Evolutionary conservation across 768 basidiomycete species (phyloP).

Genomic region (Lactarius hengduanensis): DNA sequence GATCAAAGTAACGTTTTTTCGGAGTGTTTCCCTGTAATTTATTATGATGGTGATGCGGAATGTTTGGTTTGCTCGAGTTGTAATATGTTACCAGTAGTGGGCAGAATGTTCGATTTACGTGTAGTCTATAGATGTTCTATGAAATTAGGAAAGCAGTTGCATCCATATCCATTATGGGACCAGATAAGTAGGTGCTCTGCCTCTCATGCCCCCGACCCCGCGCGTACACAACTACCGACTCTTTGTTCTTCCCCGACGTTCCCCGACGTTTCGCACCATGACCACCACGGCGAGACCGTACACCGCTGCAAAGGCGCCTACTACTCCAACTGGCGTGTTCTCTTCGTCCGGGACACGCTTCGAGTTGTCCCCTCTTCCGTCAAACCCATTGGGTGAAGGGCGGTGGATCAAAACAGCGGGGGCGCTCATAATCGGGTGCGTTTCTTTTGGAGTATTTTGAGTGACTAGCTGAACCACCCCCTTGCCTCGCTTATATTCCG

Average conservation of each 20-base stretch:
- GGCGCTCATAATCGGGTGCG: slow-evolving; percentile 73
- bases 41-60: slow-evolving; percentile 16
- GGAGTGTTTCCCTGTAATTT: slow-evolving; percentile 7
- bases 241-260: slow-evolving; percentile 8
- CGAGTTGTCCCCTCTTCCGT: slow-evolving; percentile 54
- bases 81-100: background rate
- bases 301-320: background rate
- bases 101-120: slow-evolving; percentile 7
- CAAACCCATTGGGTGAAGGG: slow-evolving; percentile 68
- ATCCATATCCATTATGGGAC: background rate
- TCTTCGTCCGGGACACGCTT: slow-evolving; percentile 36
- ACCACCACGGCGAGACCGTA: slow-evolving; percentile 1
- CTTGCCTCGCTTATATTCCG: background rate
- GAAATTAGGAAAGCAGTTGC: background rate
- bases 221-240: slow-evolving; percentile 11
- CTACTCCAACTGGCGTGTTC: background rate
- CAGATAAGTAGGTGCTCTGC: background rate
- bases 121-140: slow-evolving; percentile 10
- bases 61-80: slow-evolving; percentile 7
- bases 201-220: slow-evolving; percentile 19
- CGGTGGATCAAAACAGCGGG: slow-evolving; percentile 70
- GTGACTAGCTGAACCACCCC: background rate
- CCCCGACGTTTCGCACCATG: slow-evolving; percentile 5
- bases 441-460: slow-evolving; percentile 13
- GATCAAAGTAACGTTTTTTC: slow-evolving; percentile 14